A percentile compares a stretch with the other conserved stretches of the same genome.
Conservation (phyloP, 1,139 yeast genomes). For the Debaryomyces subglobosus region DNA sequence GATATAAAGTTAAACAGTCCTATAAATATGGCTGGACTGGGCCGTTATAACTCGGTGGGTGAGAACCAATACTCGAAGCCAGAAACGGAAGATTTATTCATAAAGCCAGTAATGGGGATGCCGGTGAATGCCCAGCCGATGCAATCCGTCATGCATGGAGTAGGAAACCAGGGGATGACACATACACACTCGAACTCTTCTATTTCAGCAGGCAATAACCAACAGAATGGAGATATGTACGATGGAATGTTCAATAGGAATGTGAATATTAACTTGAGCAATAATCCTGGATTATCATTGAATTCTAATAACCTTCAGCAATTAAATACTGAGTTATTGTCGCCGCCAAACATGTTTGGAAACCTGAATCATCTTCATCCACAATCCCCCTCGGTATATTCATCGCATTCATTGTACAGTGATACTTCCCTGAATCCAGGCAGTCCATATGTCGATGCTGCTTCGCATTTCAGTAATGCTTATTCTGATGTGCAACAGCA, state of each 20-base stretch:
- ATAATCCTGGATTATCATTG: slow-evolving; percentile 11
- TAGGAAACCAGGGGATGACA: neutral
- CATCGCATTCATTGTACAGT: slow-evolving; percentile 34
- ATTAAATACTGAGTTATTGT: slow-evolving; percentile 6
- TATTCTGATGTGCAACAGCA: slow-evolving; percentile 18
- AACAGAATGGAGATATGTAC: slow-evolving; percentile 1
- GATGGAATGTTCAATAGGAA: slow-evolving; percentile 11
- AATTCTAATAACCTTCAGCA: slow-evolving; percentile 14
- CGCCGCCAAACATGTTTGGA: slow-evolving; percentile 6
- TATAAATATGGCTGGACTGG: slow-evolving; percentile 1
- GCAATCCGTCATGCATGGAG: neutral
- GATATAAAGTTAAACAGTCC: slow-evolving; percentile 3
- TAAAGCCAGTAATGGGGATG: neutral
- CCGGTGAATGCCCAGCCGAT: slow-evolving; percentile 1
- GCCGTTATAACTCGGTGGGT: neutral
- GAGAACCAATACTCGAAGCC: neutral
- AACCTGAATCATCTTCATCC: slow-evolving; percentile 16
- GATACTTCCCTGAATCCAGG: slow-evolving; percentile 45
- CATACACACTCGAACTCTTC: neutral
- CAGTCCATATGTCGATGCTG: slow-evolving; percentile 45
- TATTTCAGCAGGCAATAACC: neutral
- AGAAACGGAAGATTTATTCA: slow-evolving; percentile 1
- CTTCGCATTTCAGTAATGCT: slow-evolving; percentile 32
- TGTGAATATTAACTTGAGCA: slow-evolving; percentile 13
- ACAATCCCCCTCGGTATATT: slow-evolving; percentile 23